Evolutionary conservation across 257 asterid species (phyloP).

Genomic region (Forsythia viridissima): DNA sequence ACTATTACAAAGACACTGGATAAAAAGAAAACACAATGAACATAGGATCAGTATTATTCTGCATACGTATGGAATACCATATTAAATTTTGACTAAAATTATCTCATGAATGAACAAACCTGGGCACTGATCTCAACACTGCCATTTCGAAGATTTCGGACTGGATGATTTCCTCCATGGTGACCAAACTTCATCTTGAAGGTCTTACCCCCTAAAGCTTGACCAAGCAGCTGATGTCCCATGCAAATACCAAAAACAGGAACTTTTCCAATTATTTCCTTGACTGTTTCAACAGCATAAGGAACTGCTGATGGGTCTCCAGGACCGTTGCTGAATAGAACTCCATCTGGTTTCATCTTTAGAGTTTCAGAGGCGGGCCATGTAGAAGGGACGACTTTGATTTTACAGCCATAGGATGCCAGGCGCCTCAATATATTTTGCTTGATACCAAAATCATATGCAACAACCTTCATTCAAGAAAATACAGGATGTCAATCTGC

Average conservation of each 20-base stretch:
- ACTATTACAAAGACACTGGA: background rate
- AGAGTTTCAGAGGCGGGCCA: constrained; percentile 91
- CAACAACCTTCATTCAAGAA: constrained; percentile 68
- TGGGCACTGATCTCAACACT: constrained; percentile 95
- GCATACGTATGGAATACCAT: background rate
- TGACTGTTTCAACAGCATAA: constrained; percentile 86
- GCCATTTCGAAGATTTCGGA: constrained; percentile 70
- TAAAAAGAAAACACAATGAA: background rate
- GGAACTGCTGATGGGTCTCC: constrained; percentile 99
- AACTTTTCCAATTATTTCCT: constrained; percentile 73
- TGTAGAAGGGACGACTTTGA: constrained; percentile 90
- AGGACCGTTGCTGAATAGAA: constrained; percentile 93
- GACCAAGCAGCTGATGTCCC: constrained; percentile 99
- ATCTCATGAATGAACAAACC: constrained; percentile 41
- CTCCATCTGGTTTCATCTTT: constrained; percentile 92
- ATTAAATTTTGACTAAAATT: background rate
- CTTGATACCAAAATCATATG: constrained; percentile 96
- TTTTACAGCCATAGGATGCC: constrained; percentile 89
- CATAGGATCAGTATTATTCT: background rate
- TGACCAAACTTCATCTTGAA: constrained; percentile 98
- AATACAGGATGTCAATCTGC: constrained; percentile 14
- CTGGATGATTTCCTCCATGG: constrained; percentile 98
- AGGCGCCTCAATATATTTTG: constrained; percentile 88
- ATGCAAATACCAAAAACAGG: constrained; percentile 95
- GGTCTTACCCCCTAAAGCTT: constrained; percentile 95